Evolutionary conservation across 2,329 filamentous ascomycete species (phyloP).

Genomic region (Penicillium sp.): DNA sequence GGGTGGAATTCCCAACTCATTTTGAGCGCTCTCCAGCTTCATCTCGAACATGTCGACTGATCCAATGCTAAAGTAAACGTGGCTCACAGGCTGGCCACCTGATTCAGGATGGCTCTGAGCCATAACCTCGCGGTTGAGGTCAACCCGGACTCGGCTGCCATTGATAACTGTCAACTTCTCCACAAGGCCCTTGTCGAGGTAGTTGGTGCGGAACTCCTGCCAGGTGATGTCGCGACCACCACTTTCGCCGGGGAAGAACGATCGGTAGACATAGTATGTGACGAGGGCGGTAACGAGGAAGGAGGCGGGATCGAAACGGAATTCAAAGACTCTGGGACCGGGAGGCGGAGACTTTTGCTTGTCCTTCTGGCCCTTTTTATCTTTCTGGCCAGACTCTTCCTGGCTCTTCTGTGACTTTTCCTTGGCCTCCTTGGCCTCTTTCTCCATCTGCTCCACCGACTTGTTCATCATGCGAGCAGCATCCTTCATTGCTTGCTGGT

Average conservation of each 20-base stretch:
- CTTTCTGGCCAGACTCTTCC: not conserved
- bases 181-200: slow-evolving; percentile 92
- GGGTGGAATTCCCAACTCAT: slow-evolving; percentile 77
- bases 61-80: slow-evolving; percentile 93
- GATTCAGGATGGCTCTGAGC: slow-evolving; percentile 71
- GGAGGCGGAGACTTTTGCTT: slow-evolving; percentile 25
- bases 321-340: slow-evolving; percentile 40
- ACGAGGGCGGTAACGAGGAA: slow-evolving; percentile 57
- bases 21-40: slow-evolving; percentile 80
- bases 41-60: slow-evolving; percentile 90
- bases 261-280: slow-evolving; percentile 59
- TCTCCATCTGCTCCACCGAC: slow-evolving; percentile 29
- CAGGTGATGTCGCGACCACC: slow-evolving; percentile 78
- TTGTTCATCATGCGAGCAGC: not conserved
- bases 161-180: slow-evolving; percentile 84
- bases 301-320: slow-evolving; percentile 53
- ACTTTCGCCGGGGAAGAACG: slow-evolving; percentile 63
- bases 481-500: slow-evolving; percentile 30
- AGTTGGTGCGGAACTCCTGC: slow-evolving; percentile 92
- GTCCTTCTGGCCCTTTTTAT: slow-evolving; percentile 27
- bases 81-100: slow-evolving; percentile 63
- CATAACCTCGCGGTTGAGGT: slow-evolving; percentile 71
- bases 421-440: slow-evolving; percentile 16
- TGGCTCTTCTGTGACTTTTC: slow-evolving; percentile 2
- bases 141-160: slow-evolving; percentile 71